A percentile compares a stretch with the other conserved stretches of the same genome.
Evolutionary conservation across 2,329 filamentous ascomycete genomes (phyloP).

Genomic region (Aspergillus ibericus): DNA sequence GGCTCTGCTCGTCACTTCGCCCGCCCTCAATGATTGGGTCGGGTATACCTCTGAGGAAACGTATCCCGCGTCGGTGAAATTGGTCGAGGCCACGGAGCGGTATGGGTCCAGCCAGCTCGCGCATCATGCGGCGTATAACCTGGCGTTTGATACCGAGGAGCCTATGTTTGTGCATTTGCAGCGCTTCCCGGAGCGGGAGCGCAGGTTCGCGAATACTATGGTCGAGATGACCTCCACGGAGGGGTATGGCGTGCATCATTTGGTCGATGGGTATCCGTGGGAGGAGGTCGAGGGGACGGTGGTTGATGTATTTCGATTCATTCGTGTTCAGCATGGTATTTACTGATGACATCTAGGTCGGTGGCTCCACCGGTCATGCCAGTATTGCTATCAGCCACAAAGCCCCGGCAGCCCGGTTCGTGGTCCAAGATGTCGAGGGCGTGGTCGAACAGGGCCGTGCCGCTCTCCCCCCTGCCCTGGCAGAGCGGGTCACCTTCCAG

Average conservation of each 20-base stretch:
- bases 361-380: too few relatives aligned
- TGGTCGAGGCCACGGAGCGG: constrained; percentile 25
- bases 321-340: too few relatives aligned
- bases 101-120: constrained; percentile 21
- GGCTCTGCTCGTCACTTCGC: constrained; percentile 41
- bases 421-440: constrained; percentile 5
- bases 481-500: not conserved
- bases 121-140: constrained; percentile 27
- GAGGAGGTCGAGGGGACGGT: constrained; percentile 19
- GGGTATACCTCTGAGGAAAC: constrained; percentile 47
- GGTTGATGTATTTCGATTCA: too few relatives aligned
- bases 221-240: constrained; percentile 55
- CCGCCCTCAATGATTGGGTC: constrained; percentile 50
- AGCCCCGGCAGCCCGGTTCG: constrained; percentile 44
- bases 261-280: constrained; percentile 58
- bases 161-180: constrained; percentile 37
- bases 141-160: constrained; percentile 29
- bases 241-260: constrained; percentile 56
- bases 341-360: too few relatives aligned
- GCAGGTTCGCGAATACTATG: constrained; percentile 59
- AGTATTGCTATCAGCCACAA: constrained; percentile 37
- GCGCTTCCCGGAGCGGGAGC: constrained; percentile 37
- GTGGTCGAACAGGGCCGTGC: not conserved
- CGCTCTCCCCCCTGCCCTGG: not conserved
- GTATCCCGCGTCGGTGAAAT: constrained; percentile 16